Evolutionary conservation across 2,329 filamentous ascomycete species (phyloP), one percentile per base, ranked within the genome.

Genomic region (Colletotrichum gloeosporioides): DNA sequence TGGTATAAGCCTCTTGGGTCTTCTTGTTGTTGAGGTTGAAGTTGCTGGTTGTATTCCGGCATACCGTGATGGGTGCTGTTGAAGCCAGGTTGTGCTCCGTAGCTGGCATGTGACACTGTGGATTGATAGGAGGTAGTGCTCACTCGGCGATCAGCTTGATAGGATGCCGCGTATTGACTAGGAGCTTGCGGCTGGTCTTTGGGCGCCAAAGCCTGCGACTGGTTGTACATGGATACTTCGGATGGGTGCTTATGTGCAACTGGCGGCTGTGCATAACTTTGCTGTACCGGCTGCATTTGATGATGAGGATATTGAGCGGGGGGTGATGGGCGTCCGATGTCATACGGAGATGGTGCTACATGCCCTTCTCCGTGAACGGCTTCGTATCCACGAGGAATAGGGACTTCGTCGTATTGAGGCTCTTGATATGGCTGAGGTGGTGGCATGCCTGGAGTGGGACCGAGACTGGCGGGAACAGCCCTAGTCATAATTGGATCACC

Each of bases 341-440:
- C 78, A 65, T 85, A 84, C 16, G 80, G 80, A 2, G 82, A 79
- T 2, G 81, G 82, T 4, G 78, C 81, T n/a, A 80, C 66, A 15
- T 73, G 78, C 25, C 83, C 85, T 64, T 86, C 85, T 32, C 83
- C 84, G 63, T 85, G 84, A 6, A 86, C 85, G 16, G 83, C 78
- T 8, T 77, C 73, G 61, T 87, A 87, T 15, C 82, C 81, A 31
- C 76, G 78, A 1, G 86, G 86, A 44, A 87, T 86, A 2, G 86
- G 84, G 2, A 87, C 83, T 15, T 80, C 79, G 4, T 79, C 84
- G 49, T 87, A 87, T 32, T 81, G 81, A 15, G 82, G 85, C 62
- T 86, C 85, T 31, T 32, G 65, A 34, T 66, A 75, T 44, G 22
- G 68, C 61, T 65, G 71, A 44, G 10, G 16, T 18, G 55, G 44